phyloP scores from a whole-genome alignment of 805 yeast species.

The Zygotorulaspora chibaensis region DNA sequence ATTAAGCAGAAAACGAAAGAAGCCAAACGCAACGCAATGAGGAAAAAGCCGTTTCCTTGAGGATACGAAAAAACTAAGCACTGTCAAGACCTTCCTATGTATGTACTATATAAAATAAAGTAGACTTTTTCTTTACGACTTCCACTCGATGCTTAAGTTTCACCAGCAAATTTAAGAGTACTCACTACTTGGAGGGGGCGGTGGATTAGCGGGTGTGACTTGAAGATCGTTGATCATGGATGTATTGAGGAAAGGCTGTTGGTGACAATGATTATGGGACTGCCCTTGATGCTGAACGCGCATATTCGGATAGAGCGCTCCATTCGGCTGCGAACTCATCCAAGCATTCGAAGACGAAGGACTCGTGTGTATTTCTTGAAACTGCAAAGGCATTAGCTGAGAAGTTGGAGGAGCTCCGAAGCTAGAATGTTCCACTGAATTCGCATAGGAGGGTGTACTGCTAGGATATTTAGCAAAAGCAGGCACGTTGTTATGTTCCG shows the following conservation, averaged over 20 bases:
- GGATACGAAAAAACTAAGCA: not conserved
- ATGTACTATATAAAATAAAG: not conserved
- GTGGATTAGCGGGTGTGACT: not conserved
- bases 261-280: not conserved
- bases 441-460: no score
- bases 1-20: constrained; percentile 45
- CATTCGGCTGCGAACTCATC: not conserved
- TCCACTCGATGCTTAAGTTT: no score
- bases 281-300: not conserved
- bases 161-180: no score
- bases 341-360: no score
- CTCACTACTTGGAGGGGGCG: not conserved
- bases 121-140: not conserved
- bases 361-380: no score
- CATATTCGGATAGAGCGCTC: not conserved
- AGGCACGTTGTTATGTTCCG: no score
- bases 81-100: not conserved
- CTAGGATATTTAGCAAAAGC: no score
- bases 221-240: not conserved
- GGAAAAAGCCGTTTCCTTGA: constrained; percentile 19
- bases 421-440: no score
- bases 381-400: no score
- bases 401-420: no score
- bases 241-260: not conserved
- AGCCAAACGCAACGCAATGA: constrained; percentile 38